Base-by-base conservation (phyloP, 1,284 basidiomycete genomes). In the Ganoderma meredithae region DNA sequence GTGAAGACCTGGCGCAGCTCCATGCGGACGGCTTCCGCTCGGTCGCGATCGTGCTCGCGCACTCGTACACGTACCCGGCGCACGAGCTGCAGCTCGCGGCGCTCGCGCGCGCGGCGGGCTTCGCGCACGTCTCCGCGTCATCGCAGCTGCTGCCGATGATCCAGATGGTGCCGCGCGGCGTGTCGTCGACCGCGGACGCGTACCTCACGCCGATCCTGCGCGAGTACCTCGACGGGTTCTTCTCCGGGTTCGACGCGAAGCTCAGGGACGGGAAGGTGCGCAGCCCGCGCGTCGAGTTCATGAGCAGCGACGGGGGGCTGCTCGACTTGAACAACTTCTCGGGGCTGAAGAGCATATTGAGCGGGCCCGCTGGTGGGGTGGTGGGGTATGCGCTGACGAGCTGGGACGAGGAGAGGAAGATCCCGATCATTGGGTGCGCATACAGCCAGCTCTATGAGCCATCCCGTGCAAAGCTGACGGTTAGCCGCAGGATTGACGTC, bases 121-220 rank as follows among this genome's bases (percentile, higher is more conserved):
- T 98, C 80, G 83, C 83, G 3, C 95, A 98, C 67, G 88, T 99
- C 72, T 97, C 95, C 6, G 89, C 95, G 72, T 97, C 95, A 0
- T 92, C 94, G 1, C 89, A 92, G 71, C 86, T 98, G 9, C 88
- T 96, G 65, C 94, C 97, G 2, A 97, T 97, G 95, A 97, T 98
- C 82, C 95, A 95, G 80, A 93, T 98, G 86, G 95, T 98, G 4
- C 93, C 96, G 0, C 91, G 97, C 6, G 97, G 96, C 0, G 91
- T 94, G 3, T 97, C 95, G 0, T 91, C 95, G 0, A 98, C 96
- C 0, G 97, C 96, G 0, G 97, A 99, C 75, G 98, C 97, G 1
- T 99, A 99, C 79, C 88, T 99, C 39, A 98, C 97, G 0, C 97
- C 97, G 0, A 93, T 98, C 60, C 81, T 98, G 43, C 83, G 87